These are phyloP conservation scores for Neurospora sp. DNA, from an alignment of 495 filamentous ascomycete genomes.

Conservation along the genomic window DNA sequence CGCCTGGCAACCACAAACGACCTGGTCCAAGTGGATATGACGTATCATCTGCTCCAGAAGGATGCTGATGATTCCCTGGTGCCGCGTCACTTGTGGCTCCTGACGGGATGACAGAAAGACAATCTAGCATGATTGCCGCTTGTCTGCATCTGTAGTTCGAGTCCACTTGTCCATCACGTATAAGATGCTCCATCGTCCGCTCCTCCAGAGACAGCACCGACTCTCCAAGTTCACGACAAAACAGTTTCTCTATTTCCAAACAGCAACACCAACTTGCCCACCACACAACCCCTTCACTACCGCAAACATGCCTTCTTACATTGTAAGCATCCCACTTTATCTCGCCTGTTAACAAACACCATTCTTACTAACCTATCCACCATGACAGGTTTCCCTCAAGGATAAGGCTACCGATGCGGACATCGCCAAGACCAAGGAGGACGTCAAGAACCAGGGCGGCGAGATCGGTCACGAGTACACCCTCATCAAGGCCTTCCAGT, in stretches of 20 bases:
- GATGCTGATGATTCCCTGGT: not conserved
- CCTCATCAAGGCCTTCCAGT: conserved; percentile 89
- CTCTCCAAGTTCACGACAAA: not conserved
- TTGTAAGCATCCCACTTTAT: conserved; percentile 37
- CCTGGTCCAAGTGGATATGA: not conserved
- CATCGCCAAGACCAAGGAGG: conserved; percentile 66
- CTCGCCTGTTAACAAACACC: no score
- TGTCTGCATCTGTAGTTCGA: not conserved
- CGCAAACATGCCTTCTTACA: conserved; percentile 60
- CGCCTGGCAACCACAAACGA: not conserved
- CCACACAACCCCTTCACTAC: not conserved
- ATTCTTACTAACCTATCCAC: conserved; percentile 1
- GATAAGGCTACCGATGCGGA: conserved; percentile 47
- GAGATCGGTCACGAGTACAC: conserved; percentile 72
- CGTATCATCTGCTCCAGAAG: not conserved
- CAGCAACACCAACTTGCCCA: not conserved
- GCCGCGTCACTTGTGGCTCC: not conserved
- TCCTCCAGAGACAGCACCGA: not conserved
- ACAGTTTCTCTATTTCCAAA: not conserved
- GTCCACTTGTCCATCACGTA: not conserved
- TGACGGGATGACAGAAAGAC: not conserved
- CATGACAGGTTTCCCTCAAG: conserved; percentile 67
- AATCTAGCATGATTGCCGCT: not conserved
- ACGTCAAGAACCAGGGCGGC: conserved; percentile 60
- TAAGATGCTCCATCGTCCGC: not conserved